These are phyloP conservation scores for Claviceps maximensis DNA, from an alignment of 2,329 filamentous ascomycete species.

Conservation along the genomic window DNA sequence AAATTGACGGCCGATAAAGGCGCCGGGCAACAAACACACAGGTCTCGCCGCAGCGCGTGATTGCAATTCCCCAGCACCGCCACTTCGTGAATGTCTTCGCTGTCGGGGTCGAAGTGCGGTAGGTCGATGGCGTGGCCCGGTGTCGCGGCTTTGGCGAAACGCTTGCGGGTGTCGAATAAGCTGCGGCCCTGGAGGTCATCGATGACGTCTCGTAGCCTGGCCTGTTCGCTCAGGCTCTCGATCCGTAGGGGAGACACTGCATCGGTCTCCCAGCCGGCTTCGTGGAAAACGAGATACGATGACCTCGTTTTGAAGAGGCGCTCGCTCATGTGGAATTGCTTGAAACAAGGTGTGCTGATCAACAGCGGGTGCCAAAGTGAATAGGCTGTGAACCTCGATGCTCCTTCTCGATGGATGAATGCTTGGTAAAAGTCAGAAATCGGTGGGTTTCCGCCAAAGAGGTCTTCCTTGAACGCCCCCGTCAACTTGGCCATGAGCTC, in stretches of 20 bases:
- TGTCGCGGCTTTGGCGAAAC: not conserved
- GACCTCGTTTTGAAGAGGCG: conserved; percentile 7
- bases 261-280: not conserved
- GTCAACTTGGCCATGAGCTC: conserved; percentile 16
- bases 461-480: not conserved
- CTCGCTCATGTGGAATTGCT: conserved; percentile 5
- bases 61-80: not conserved
- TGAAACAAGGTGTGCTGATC: conserved; percentile 12
- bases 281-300: conserved; percentile 1
- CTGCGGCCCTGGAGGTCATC: not conserved
- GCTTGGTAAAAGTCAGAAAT: not conserved
- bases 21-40: not conserved
- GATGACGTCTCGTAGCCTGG: not conserved
- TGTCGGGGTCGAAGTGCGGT: not conserved
- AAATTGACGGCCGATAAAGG: not conserved
- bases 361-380: not conserved
- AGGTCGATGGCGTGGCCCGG: not conserved
- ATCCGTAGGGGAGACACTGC: not conserved
- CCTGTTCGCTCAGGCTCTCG: not conserved
- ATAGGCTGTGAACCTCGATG: not conserved
- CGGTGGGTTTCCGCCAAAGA: not conserved
- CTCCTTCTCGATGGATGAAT: not conserved
- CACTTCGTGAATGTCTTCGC: not conserved
- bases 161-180: not conserved
- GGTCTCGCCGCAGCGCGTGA: not conserved